phyloP scores from a whole-genome alignment of 2,329 filamentous ascomycete species.

The Botrytis pseudocinerea region DNA sequence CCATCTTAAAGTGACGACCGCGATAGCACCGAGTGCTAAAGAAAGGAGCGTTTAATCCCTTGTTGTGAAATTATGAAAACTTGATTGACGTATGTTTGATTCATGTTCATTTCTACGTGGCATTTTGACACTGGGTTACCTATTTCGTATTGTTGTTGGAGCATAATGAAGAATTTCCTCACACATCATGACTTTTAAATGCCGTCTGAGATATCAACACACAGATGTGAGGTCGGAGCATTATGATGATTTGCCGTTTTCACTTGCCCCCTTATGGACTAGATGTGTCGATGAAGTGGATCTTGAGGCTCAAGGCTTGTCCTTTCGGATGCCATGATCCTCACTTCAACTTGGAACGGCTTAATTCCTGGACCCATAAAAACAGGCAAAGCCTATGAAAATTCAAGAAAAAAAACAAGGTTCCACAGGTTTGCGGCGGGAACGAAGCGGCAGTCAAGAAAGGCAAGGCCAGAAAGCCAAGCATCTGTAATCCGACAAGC shows the following conservation, averaged over 20 bases:
- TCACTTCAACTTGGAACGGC: not conserved
- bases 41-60: not conserved
- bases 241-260: conserved; percentile 1
- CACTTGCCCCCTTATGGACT: not conserved
- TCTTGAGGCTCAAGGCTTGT: conserved; percentile 13
- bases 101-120: not conserved
- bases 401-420: not conserved
- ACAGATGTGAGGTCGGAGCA: not conserved
- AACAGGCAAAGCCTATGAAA: not conserved
- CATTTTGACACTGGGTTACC: not conserved
- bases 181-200: not conserved
- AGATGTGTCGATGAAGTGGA: conserved; percentile 4
- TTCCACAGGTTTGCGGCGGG: not conserved
- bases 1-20: conserved; percentile 12
- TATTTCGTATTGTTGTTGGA: not conserved
- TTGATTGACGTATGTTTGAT: not conserved
- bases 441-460: conserved; percentile 12
- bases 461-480: conserved; percentile 8
- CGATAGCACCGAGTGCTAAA: conserved; percentile 22
- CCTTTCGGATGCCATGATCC: conserved; percentile 2
- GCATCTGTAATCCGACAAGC: conserved; percentile 1
- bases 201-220: conserved; percentile 3
- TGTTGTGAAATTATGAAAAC: not conserved
- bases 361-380: not conserved
- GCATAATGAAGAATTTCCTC: not conserved